phyloP scores from a whole-genome alignment of 2,329 filamentous ascomycete species.

The Stagonosporopsis vannaccii region DNA sequence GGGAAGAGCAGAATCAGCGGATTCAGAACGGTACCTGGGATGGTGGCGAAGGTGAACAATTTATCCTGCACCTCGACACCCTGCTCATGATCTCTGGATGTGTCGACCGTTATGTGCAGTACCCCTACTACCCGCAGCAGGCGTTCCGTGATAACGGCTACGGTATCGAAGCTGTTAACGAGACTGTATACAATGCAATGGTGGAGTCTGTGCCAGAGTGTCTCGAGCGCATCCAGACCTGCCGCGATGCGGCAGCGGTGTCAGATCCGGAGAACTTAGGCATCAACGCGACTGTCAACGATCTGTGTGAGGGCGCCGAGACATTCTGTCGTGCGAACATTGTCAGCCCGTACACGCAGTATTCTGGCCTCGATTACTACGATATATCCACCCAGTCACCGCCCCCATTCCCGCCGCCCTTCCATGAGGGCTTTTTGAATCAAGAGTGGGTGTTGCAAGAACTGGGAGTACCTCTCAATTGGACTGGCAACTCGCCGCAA shows the following conservation, averaged over 20 bases:
- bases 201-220: slow-evolving; percentile 23
- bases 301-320: slow-evolving; percentile 59
- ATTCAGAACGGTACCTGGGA: slow-evolving; percentile 46
- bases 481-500: slow-evolving; percentile 24
- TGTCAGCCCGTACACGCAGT: slow-evolving; percentile 25
- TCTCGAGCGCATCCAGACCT: slow-evolving; percentile 20
- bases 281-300: slow-evolving; percentile 40
- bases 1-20: slow-evolving; percentile 61
- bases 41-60: slow-evolving; percentile 22
- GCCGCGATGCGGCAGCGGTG: slow-evolving; percentile 21
- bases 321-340: slow-evolving; percentile 47
- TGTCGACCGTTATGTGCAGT: slow-evolving; percentile 56
- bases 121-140: slow-evolving; percentile 55
- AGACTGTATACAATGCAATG: slow-evolving; percentile 30
- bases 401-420: slow-evolving; percentile 29
- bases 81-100: slow-evolving; percentile 54
- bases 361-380: slow-evolving; percentile 29
- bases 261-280: slow-evolving; percentile 49
- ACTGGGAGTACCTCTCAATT: slow-evolving; percentile 66
- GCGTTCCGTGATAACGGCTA: slow-evolving; percentile 64
- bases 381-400: slow-evolving; percentile 28
- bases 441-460: slow-evolving; percentile 62
- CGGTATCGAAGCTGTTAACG: slow-evolving; percentile 57
- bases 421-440: slow-evolving; percentile 45
- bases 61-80: slow-evolving; percentile 52